Base-by-base conservation (phyloP, 2,329 filamentous ascomycete species). In the Beauveria asiatica region DNA sequence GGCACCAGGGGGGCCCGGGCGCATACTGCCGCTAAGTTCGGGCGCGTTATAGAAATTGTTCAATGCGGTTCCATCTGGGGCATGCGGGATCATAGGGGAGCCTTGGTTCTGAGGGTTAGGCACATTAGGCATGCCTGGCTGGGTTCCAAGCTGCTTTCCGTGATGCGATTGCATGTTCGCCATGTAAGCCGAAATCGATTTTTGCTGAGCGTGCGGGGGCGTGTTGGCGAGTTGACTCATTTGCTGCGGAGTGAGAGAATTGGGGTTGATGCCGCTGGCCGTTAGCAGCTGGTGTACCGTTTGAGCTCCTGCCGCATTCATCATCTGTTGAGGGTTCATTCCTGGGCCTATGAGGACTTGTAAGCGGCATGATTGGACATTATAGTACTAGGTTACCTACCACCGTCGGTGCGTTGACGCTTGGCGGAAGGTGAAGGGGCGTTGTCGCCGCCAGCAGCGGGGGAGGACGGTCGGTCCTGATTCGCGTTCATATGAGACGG, bases 101-200 rank as follows among this genome's bases (percentile, higher is more conserved):
- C 87, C 87, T 77, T 94, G 90, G 62, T 82, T 83, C 65, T 85
- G 85, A 68, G 91, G 89, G 66, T 84, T 86, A 64, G 76, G 80
- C 68, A 83, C 75, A 79, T 88, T 90, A 67, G 85, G 85, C 82
- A 92, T 88, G 73, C 85, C 84, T 16, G 56, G 56, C 79, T 90
- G 89, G 74, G 86, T 88, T 72, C 88, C 87, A 82, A 94, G 88
- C 80, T 90, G 87, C 76, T 78, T 78, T 74, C 88, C 88, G 73
- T 92, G 88, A 74, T 93, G 89, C 75, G 92, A 86, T 75, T 88
- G 85, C 72, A 96, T 83, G 74, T 86, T 89, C 75, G 90, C 86
- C 72, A 89, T 86, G 81, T 96, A 96, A 73, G 90, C 87, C 74
- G 91, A 87, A 73, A 96, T 89, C 69, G 87, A 88, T 79, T 95